These are phyloP conservation scores for Quercus parvula DNA, from an alignment of 306 rosid genomes.

Conservation along the genomic window DNA sequence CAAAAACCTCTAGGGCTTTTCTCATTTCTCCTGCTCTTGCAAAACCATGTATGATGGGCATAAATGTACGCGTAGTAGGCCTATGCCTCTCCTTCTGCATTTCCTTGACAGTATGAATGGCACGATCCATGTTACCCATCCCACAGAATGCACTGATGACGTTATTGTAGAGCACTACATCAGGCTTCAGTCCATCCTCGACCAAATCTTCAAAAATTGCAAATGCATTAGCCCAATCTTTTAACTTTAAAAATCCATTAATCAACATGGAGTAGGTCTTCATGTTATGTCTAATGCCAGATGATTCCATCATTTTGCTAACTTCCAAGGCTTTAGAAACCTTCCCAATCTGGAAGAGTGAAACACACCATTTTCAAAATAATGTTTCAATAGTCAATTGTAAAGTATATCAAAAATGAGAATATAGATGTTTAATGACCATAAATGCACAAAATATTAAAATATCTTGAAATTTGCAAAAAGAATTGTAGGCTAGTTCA, in stretches of 20 bases:
- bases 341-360: slow-evolving; percentile 74
- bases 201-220: slow-evolving; percentile 75
- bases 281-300: slow-evolving; percentile 83
- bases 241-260: slow-evolving; percentile 78
- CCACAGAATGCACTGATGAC: slow-evolving; percentile 86
- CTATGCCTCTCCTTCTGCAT: slow-evolving; percentile 80
- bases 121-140: slow-evolving; percentile 94
- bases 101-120: slow-evolving; percentile 69
- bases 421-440: background rate
- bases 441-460: background rate
- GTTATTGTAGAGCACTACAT: slow-evolving; percentile 82
- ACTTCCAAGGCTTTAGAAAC: slow-evolving; percentile 83
- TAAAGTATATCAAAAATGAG: background rate
- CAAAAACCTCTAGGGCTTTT: slow-evolving; percentile 80
- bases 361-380: background rate
- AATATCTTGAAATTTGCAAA: too few species aligned
- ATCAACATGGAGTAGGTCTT: slow-evolving; percentile 97
- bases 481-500: background rate
- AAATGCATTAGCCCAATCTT: slow-evolving; percentile 99
- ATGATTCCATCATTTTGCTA: slow-evolving; percentile 66
- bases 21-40: slow-evolving; percentile 81
- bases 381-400: background rate
- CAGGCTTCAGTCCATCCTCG: slow-evolving; percentile 82
- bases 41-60: slow-evolving; percentile 92
- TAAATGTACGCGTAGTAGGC: slow-evolving; percentile 84